Evolutionary conservation across 441 rosid species (phyloP).

Genomic region (Bocquillonia castaneifolia): DNA sequence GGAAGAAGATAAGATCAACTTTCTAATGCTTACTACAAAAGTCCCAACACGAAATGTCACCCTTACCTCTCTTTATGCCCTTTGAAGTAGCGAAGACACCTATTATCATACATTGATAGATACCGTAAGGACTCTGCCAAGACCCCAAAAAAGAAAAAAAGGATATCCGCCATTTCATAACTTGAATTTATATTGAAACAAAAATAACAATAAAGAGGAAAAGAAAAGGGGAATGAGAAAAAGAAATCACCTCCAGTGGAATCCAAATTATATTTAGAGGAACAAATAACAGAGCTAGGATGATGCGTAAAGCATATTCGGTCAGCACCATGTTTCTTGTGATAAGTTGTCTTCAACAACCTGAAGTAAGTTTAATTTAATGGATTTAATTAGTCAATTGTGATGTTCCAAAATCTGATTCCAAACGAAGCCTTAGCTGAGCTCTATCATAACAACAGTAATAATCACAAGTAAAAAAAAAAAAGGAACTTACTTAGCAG

Average conservation of each 20-base stretch:
- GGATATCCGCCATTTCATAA: neutral
- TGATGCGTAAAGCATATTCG: conserved; percentile 95
- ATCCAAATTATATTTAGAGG: conserved; percentile 69
- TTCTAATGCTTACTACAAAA: neutral
- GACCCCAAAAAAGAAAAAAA: conserved; percentile 10
- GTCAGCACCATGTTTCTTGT: conserved; percentile 88
- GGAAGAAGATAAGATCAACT: neutral
- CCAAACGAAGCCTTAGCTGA: too few species aligned
- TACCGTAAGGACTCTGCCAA: conserved; percentile 74
- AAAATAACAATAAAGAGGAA: neutral
- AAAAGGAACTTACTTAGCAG: conserved; percentile 29
- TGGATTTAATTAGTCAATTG: too few species aligned
- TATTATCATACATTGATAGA: conserved; percentile 89
- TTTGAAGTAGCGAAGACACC: conserved; percentile 91
- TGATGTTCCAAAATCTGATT: neutral
- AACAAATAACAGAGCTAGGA: conserved; percentile 88
- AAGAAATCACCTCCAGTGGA: conserved; percentile 55
- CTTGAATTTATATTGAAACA: neutral
- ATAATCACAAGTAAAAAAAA: neutral
- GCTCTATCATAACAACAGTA: too few species aligned
- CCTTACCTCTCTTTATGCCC: conserved; percentile 88
- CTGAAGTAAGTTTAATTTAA: conserved; percentile 29
- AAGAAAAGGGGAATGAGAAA: too few species aligned
- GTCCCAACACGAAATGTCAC: neutral
- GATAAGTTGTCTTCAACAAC: conserved; percentile 87